Evolutionary conservation across 331 rosid genomes (phyloP).

Genomic region (Ulmus americana): DNA sequence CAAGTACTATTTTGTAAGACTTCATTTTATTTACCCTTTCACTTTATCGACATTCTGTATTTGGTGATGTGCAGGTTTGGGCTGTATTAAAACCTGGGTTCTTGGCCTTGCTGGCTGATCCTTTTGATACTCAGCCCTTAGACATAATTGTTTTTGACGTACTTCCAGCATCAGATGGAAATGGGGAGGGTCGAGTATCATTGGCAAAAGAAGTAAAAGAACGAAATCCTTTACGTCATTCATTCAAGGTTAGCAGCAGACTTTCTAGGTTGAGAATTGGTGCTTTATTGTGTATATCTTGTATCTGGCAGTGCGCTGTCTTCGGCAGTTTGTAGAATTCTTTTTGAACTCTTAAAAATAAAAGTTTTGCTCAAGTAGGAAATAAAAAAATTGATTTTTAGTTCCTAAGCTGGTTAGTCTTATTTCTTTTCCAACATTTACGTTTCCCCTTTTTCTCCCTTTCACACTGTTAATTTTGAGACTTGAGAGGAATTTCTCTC

Average conservation of each 20-base stretch:
- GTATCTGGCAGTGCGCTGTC: constrained; percentile 14
- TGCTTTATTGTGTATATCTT: constrained; percentile 15
- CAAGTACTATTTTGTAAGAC: too few species aligned
- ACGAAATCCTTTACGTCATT: constrained; percentile 79
- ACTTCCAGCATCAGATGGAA: constrained; percentile 83
- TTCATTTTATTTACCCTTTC: background rate
- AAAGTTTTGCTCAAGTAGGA: too few species aligned
- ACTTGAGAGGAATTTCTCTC: too few species aligned
- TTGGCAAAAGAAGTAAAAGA: constrained; percentile 84
- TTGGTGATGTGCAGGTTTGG: constrained; percentile 69
- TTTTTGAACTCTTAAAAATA: too few species aligned
- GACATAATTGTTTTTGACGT: constrained; percentile 95
- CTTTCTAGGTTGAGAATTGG: background rate
- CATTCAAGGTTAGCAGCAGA: constrained; percentile 64
- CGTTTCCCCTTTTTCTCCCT: too few species aligned
- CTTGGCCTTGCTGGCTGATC: constrained; percentile 88
- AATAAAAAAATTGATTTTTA: background rate
- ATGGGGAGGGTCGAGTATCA: constrained; percentile 80
- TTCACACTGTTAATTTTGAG: too few species aligned
- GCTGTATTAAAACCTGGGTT: constrained; percentile 94
- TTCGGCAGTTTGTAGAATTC: background rate
- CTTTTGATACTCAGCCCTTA: constrained; percentile 77
- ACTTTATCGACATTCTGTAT: constrained; percentile 3
- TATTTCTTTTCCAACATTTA: background rate
- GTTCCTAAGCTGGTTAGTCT: background rate